phyloP scores from a whole-genome alignment of 257 asterid species.

The Lantana camara region DNA sequence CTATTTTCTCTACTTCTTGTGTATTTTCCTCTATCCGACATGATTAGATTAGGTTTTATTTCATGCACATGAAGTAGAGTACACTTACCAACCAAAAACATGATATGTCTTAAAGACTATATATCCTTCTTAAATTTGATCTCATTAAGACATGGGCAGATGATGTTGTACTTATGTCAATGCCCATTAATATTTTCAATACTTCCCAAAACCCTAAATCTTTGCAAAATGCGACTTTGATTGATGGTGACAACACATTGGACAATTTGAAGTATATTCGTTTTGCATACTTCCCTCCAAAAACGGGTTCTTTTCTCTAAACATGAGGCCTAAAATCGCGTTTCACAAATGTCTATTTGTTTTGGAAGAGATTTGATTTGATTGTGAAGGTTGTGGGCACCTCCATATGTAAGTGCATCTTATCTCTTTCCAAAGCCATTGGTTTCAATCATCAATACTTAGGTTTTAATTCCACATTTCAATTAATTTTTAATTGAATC shows the following conservation, averaged over 20 bases:
- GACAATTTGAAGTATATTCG: not conserved
- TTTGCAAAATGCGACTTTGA: not conserved
- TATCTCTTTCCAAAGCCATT: slow-evolving; percentile 5
- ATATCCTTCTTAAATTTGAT: not conserved
- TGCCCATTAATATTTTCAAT: not conserved
- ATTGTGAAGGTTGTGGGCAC: slow-evolving; percentile 12
- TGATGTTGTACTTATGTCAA: slow-evolving; percentile 26
- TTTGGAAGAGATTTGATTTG: slow-evolving; percentile 19
- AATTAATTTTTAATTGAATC: no score
- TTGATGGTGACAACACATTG: slow-evolving; percentile 18
- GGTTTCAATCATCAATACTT: not conserved
- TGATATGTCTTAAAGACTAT: slow-evolving; percentile 26
- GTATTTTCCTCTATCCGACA: not conserved
- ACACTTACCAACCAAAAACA: slow-evolving; percentile 22
- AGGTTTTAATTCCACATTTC: no score
- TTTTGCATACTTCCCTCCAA: not conserved
- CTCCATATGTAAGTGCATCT: slow-evolving; percentile 13
- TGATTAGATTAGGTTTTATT: not conserved
- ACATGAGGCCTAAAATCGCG: slow-evolving; percentile 19
- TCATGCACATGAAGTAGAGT: not conserved
- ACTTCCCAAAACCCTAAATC: not conserved
- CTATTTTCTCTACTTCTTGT: not conserved
- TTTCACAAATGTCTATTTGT: not conserved
- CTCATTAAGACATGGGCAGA: slow-evolving; percentile 22
- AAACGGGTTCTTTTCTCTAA: not conserved